Evolutionary conservation across 257 asterid species (phyloP), one percentile per base, ranked within the genome.

Genomic region (Forsythia viridissima): DNA sequence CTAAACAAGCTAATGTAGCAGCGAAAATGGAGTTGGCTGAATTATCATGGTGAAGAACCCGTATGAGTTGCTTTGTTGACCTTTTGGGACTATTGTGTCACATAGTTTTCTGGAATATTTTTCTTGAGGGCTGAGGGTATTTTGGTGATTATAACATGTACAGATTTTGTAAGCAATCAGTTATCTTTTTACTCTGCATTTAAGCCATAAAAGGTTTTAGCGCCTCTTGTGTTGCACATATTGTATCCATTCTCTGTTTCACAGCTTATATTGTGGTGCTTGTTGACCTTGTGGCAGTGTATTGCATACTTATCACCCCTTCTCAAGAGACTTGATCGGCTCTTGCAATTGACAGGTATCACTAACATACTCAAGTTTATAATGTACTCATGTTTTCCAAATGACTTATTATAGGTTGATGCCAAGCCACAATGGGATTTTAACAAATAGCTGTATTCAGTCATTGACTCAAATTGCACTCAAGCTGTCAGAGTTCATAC

Each of bases 381-480:
- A 48, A 77, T 63, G 76, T 71, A 40, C 36, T 42, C 13, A 39
- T 75, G 48, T 76, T 73, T 76, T 39, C 70, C 8, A 77, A 79
- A 71, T 82, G 51, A 59, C 74, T 48, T 74, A 80, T 80, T 74
- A 80, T 80, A 93, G 99, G 92, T 86, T 96, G 87, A 96, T 96
- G 98, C 99, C 98, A 67, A 93, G 98, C 87, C 91, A 93, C 90
- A 91, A 93, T 84, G 99, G 99, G 77, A 88, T 96, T 78, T 84
- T 93, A 87, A 93, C 97, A 18, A 83, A 87, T 80, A 91, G 96
- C 86, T 92, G 98, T 76, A 91, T 93, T 73, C 94, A 89, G 13
- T 84, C 99, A 69, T 82, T 96, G 84, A 87, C 96, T 70, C 97
- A 87, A 82, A 91, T 93, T 88, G 95, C 97, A 24, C 83, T 96